These are phyloP conservation scores for Cercophora samala DNA, from an alignment of 495 filamentous ascomycete species.

Conservation along the genomic window DNA sequence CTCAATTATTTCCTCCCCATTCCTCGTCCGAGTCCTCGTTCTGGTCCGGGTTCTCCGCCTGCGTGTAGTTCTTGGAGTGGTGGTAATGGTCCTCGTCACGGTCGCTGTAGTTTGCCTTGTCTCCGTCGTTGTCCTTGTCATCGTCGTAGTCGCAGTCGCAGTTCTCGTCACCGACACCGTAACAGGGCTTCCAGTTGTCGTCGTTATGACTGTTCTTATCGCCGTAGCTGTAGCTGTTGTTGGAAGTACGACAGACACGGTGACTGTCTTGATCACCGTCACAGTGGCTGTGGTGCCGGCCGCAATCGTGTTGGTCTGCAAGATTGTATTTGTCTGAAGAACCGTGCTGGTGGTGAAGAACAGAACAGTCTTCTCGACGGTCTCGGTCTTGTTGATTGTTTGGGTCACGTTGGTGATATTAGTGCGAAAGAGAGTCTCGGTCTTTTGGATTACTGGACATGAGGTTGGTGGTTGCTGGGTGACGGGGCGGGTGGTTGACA, in stretches of 20 bases:
- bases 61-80: background rate
- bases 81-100: background rate
- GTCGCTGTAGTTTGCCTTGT: background rate
- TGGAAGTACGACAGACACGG: background rate
- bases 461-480: background rate
- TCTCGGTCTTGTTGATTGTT: background rate
- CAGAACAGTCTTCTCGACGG: background rate
- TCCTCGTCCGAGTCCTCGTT: background rate
- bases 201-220: background rate
- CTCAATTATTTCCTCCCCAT: background rate
- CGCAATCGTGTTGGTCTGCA: background rate
- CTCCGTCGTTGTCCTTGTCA: background rate
- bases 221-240: background rate
- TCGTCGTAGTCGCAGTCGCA: background rate
- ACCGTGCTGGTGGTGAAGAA: background rate
- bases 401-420: background rate
- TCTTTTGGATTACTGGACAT: background rate
- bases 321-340: background rate
- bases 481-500: background rate
- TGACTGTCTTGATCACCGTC: background rate
- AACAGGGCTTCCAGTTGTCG: background rate
- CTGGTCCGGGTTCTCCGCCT: background rate
- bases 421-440: background rate
- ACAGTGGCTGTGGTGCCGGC: background rate
- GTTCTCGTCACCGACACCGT: background rate